Conservation (phyloP, 2,329 filamentous ascomycete genomes). For the Arthrocladium fulminans region DNA sequence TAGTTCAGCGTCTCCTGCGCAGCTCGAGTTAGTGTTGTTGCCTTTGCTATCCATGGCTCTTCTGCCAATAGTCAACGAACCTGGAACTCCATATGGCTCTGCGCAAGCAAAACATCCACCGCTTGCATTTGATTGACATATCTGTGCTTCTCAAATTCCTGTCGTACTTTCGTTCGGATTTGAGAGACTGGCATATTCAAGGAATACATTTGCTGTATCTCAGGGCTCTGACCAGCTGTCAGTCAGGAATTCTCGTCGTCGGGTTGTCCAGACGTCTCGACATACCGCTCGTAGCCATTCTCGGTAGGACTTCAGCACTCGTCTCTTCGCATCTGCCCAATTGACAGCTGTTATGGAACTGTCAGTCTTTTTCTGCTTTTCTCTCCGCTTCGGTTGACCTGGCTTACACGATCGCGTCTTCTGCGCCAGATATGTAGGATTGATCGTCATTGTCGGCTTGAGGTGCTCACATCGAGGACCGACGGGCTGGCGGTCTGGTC, state of each 20-base stretch:
- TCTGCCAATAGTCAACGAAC: constrained; percentile 39
- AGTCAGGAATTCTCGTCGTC: too few species aligned
- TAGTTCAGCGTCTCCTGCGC: constrained; percentile 92
- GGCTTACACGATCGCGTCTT: constrained; percentile 67
- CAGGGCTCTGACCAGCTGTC: constrained; percentile 59
- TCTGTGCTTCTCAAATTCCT: constrained; percentile 94
- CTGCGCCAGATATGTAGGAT: constrained; percentile 84
- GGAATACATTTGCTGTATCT: constrained; percentile 96
- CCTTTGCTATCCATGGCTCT: neutral
- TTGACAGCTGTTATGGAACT: constrained; percentile 58
- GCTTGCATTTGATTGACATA: constrained; percentile 82
- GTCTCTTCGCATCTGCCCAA: constrained; percentile 77
- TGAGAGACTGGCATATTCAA: constrained; percentile 77
- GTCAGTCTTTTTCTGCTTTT: neutral
- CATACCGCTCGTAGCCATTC: constrained; percentile 94
- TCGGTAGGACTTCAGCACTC: constrained; percentile 83
- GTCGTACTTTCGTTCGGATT: constrained; percentile 85
- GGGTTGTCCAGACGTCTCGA: too few species aligned
- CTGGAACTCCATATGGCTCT: constrained; percentile 92
- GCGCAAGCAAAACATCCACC: constrained; percentile 80
- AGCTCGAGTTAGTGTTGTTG: neutral
- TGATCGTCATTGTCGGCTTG: constrained; percentile 63
- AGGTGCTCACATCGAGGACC: constrained; percentile 8
- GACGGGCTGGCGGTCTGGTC: neutral
- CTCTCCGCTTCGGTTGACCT: neutral